phyloP scores from a whole-genome alignment of 352 stramenopile species.

The Globisporangium camurandrum region DNA sequence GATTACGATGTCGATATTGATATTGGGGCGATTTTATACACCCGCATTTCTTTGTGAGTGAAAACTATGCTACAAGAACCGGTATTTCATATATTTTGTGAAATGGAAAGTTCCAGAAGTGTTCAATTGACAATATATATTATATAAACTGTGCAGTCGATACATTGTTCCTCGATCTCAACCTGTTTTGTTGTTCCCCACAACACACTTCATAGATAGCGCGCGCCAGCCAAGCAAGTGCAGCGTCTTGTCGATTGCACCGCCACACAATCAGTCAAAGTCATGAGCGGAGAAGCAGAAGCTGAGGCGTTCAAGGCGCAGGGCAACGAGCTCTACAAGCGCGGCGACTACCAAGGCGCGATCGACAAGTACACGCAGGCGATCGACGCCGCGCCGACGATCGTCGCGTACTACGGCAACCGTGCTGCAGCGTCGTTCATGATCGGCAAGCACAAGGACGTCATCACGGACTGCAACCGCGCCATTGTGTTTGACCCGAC shows the following conservation, averaged over 20 bases:
- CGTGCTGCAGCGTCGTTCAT: slow-evolving; percentile 88
- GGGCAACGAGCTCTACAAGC: slow-evolving; percentile 91
- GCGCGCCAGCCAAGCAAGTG: too few relatives aligned
- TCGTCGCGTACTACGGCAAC: slow-evolving; percentile 88
- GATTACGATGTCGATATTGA: too few relatives aligned
- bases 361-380: slow-evolving; percentile 89
- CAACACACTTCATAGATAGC: too few relatives aligned
- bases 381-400: slow-evolving; percentile 79
- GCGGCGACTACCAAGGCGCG: slow-evolving; percentile 83
- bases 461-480: slow-evolving; percentile 86
- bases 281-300: slow-evolving; percentile 37
- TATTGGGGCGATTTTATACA: too few relatives aligned
- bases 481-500: slow-evolving; percentile 86
- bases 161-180: too few relatives aligned
- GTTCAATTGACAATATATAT: too few relatives aligned
- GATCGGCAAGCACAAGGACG: slow-evolving; percentile 85
- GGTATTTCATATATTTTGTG: not conserved
- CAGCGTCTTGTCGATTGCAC: too few relatives aligned
- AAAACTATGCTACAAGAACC: too few relatives aligned
- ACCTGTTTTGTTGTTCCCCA: too few relatives aligned
- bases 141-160: too few relatives aligned
- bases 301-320: slow-evolving; percentile 79
- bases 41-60: too few relatives aligned
- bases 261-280: slow-evolving; percentile 2
- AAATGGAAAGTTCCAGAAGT: slow-evolving; percentile 35